These are phyloP conservation scores for Blastobotrys chiropterorum DNA, from an alignment of 805 yeast species.

Conservation along the genomic window DNA sequence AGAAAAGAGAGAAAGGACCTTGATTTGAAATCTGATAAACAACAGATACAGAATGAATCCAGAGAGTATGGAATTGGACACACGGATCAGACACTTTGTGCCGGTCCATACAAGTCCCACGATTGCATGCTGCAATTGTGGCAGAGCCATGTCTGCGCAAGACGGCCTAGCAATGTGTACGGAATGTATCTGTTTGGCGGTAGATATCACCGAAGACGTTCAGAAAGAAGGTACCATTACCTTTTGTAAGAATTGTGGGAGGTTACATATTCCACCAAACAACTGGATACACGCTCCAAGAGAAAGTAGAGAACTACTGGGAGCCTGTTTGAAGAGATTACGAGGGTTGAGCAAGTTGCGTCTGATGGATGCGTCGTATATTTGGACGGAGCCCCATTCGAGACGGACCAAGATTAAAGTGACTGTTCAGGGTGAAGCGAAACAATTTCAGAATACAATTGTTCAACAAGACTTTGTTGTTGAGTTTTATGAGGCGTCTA, in stretches of 20 bases:
- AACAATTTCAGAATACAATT: conserved; percentile 67
- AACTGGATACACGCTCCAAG: conserved; percentile 88
- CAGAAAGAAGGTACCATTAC: conserved; percentile 79
- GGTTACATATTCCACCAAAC: conserved; percentile 85
- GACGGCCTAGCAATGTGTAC: conserved; percentile 87
- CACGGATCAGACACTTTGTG: conserved; percentile 19
- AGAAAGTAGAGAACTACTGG: conserved; percentile 83
- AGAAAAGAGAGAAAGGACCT: background rate
- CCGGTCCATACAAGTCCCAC: conserved; percentile 53
- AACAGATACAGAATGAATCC: background rate
- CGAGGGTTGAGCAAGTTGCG: conserved; percentile 82
- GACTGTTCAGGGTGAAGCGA: conserved; percentile 94
- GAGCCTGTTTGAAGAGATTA: conserved; percentile 76
- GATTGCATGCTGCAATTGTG: conserved; percentile 93
- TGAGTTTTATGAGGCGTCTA: conserved; percentile 85
- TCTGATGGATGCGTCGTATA: conserved; percentile 85
- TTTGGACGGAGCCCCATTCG: conserved; percentile 99
- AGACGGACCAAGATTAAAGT: conserved; percentile 86
- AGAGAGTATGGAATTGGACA: background rate
- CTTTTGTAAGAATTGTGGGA: conserved; percentile 93
- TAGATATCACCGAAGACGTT: conserved; percentile 84
- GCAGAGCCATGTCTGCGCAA: conserved; percentile 91
- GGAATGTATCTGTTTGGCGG: conserved; percentile 87
- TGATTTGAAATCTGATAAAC: background rate
- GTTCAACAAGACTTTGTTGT: conserved; percentile 93